Base-by-base conservation (phyloP, 305 asterid genomes). In the Fraxinus albicans region DNA sequence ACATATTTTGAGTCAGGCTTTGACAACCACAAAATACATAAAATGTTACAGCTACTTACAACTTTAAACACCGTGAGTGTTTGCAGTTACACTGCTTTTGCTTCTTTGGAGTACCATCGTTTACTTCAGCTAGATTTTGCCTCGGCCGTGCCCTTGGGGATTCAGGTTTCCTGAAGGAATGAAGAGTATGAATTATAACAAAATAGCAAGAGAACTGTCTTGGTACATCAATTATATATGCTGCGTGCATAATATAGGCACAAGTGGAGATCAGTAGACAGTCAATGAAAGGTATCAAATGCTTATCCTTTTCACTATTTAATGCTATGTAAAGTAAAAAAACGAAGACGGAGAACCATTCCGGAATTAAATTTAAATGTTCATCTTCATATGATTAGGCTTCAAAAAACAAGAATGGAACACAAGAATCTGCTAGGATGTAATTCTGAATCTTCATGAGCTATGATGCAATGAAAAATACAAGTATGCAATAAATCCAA, bases 31-130 rank as follows among this genome's bases (percentile, higher is more conserved):
- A 63, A 81, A 79, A 83, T 73, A 23, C 38, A 69, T 42, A 80
- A 86, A 84, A 85, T 76, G 60, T 77, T 77, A 70, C 47, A 77
- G 78, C 25, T 78, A 73, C 97, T 93, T 90, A 93, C 97, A 93
- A 85, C 86, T 93, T 93, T 85, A 93, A 86, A 87, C 97, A 93
- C 78, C 94, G 90, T 3, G 97, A 93, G 86, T 93, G 94, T 85
- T 92, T 92, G 90, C 97, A 93, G 82, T 93, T 93, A 77, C 97
- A 93, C 91, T 90, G 97, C 84, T 93, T 93, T 86, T 87, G 95
- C 89, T 92, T 93, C 93, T 93, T 92, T 27, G 97, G 96, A 60
- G 97, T 93, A 77, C 91, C 91, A 77, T 93, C 97, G 82, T 90
- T 92, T 47, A 79, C 91, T 84, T 93, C 97, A 85, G 81, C 84